Evolutionary conservation across 345 rosid genomes (phyloP).

Genomic region (Eucalyptus leucophloia): DNA sequence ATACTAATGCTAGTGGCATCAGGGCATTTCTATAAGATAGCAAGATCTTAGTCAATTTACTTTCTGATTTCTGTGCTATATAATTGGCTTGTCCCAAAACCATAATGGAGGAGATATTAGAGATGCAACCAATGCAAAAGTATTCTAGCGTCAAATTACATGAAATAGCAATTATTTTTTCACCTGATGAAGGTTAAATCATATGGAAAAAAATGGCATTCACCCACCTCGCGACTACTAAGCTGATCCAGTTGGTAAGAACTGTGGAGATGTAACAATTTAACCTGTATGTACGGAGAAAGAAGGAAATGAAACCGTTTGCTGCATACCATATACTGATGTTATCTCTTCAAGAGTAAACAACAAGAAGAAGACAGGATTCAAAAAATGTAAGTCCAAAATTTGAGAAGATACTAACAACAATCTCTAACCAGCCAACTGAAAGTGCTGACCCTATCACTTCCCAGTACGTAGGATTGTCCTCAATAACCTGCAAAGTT

Average conservation of each 20-base stretch:
- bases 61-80: neutral
- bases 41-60: neutral
- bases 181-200: neutral
- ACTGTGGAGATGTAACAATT: conserved; percentile 76
- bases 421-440: conserved; percentile 92
- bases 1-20: neutral
- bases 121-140: neutral
- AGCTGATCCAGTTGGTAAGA: conserved; percentile 92
- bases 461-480: conserved; percentile 78
- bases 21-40: neutral
- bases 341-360: neutral
- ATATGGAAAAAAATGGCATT: neutral
- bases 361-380: neutral
- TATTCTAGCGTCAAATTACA: neutral
- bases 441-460: conserved; percentile 68
- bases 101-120: neutral
- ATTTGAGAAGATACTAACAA: conserved; percentile 25
- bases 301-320: neutral
- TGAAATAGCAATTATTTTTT: neutral
- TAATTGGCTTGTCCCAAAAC: neutral
- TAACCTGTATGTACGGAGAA: conserved; percentile 45
- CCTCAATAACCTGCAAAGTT: conserved; percentile 57
- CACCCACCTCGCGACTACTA: conserved; percentile 78
- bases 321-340: neutral
- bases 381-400: neutral